phyloP scores from a whole-genome alignment of 1,284 basidiomycete genomes.

The Puccinia novopanici region DNA sequence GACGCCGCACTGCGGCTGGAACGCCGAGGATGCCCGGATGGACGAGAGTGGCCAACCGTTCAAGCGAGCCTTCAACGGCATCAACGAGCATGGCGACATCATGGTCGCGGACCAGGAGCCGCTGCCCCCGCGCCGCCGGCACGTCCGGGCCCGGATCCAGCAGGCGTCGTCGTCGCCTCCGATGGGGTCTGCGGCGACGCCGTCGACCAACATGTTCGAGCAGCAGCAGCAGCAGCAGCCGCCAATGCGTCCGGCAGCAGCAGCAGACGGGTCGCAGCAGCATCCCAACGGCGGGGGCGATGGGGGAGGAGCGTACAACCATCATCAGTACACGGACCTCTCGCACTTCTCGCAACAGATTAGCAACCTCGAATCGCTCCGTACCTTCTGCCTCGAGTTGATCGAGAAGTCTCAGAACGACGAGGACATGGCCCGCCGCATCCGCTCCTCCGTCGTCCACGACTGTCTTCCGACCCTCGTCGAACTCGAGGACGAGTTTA shows the following conservation, averaged over 20 bases:
- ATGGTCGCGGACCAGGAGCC: conserved; percentile 10
- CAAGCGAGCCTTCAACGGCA: background rate
- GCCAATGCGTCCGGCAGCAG: too few species aligned
- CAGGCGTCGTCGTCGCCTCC: background rate
- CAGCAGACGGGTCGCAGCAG: too few species aligned
- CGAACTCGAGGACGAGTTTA: conserved; percentile 47
- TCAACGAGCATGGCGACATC: conserved; percentile 10
- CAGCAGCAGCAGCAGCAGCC: too few species aligned
- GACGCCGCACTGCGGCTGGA: background rate
- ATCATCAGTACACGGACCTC: conserved; percentile 4
- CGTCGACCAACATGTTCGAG: conserved; percentile 27
- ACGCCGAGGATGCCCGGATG: background rate
- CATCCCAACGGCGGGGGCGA: too few species aligned
- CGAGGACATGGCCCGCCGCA: background rate
- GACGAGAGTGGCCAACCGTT: background rate
- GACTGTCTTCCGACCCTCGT: conserved; percentile 20
- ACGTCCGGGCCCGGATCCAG: background rate
- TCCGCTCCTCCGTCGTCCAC: conserved; percentile 25
- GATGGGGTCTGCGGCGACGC: too few species aligned
- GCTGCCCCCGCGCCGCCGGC: background rate
- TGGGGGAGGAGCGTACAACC: too few species aligned
- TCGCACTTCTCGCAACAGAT: conserved; percentile 40
- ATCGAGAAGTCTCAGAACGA: background rate
- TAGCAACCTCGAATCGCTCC: conserved; percentile 22
- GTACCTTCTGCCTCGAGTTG: conserved; percentile 21